Evolutionary conservation across 352 stramenopile species (phyloP).

Genomic region (Halophytophthora batemanensis): DNA sequence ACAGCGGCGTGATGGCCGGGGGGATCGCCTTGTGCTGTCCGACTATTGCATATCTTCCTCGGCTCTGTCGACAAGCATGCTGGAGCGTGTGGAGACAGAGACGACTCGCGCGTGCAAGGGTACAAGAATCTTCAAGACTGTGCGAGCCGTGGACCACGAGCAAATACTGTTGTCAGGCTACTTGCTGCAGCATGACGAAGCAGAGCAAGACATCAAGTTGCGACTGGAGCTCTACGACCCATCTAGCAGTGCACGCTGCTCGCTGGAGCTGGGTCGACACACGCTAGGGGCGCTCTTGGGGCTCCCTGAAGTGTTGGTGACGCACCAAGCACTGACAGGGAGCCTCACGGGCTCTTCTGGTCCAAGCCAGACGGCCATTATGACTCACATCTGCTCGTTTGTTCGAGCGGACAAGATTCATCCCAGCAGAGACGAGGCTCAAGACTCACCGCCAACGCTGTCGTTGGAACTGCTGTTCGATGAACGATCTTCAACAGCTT

Average conservation of each 20-base stretch:
- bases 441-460: conserved; percentile 5
- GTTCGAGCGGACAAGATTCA: conserved; percentile 23
- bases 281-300: conserved; percentile 13
- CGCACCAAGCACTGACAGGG: conserved; percentile 1
- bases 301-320: conserved; percentile 4
- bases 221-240: conserved; percentile 44
- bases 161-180: conserved; percentile 41
- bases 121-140: conserved; percentile 43
- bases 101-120: neutral
- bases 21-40: conserved; percentile 44
- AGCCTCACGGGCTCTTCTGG: neutral
- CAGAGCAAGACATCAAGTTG: conserved; percentile 3
- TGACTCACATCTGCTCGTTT: conserved; percentile 43
- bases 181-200: neutral
- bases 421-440: conserved; percentile 9
- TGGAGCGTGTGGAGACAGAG: neutral
- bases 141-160: conserved; percentile 31
- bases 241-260: conserved; percentile 28
- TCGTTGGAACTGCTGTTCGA: conserved; percentile 16
- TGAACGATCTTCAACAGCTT: conserved; percentile 4
- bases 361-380: conserved; percentile 9
- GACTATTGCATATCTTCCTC: conserved; percentile 25
- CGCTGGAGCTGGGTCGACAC: conserved; percentile 8
- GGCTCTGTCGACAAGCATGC: neutral
- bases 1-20: conserved; percentile 38